Evolutionary conservation across 1,284 basidiomycete genomes (phyloP).

Genomic region (Ganoderma boninense): DNA sequence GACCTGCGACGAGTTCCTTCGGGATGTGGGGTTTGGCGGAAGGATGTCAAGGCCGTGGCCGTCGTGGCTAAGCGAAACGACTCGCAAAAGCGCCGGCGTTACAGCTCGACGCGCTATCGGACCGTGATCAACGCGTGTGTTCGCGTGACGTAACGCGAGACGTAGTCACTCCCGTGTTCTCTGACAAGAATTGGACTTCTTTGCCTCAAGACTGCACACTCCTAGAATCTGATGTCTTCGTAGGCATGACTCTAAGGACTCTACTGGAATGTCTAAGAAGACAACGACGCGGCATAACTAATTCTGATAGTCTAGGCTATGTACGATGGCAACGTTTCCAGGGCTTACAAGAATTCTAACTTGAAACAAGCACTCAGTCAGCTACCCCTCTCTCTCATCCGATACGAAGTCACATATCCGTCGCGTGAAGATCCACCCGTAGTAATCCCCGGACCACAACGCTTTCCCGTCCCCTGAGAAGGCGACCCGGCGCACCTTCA

Average conservation of each 20-base stretch:
- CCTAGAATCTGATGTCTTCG: too few relatives aligned
- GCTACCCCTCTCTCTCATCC: background rate
- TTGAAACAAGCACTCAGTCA: too few relatives aligned
- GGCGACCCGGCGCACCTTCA: background rate
- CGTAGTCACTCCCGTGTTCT: background rate
- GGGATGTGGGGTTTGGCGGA: too few relatives aligned
- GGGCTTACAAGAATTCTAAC: too few relatives aligned
- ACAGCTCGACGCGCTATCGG: background rate
- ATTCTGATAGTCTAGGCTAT: too few relatives aligned
- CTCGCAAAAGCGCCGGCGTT: background rate
- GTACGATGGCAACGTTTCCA: too few relatives aligned
- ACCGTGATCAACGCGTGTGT: background rate
- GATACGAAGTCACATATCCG: background rate
- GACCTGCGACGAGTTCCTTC: too few relatives aligned
- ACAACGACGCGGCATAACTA: too few relatives aligned
- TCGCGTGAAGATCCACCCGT: background rate
- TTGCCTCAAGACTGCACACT: too few relatives aligned
- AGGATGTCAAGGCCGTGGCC: background rate
- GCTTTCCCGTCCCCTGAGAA: background rate
- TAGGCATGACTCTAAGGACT: too few relatives aligned
- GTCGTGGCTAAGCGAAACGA: background rate
- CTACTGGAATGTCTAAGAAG: too few relatives aligned
- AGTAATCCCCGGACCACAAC: background rate
- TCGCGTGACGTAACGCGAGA: background rate
- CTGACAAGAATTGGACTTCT: too few relatives aligned